Conservation (phyloP, 768 basidiomycete species). For the Fomitopsis serialis region DNA sequence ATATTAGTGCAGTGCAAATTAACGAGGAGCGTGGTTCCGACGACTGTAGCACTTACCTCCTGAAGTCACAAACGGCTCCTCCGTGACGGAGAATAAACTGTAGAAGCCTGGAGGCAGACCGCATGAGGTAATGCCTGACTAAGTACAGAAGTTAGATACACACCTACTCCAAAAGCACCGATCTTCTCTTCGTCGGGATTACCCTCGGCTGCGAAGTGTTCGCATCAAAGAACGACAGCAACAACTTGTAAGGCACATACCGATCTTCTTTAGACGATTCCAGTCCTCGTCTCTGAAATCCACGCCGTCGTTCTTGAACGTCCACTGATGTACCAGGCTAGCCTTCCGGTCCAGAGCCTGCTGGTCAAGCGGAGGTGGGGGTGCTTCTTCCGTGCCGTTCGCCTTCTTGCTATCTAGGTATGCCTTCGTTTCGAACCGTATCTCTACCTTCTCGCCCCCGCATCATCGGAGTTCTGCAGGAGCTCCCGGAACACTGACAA, state of each 20-base stretch:
- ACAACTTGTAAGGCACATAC: slow-evolving; percentile 25
- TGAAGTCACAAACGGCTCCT: slow-evolving; percentile 78
- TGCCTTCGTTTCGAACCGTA: slow-evolving; percentile 67
- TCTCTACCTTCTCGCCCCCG: slow-evolving; percentile 70
- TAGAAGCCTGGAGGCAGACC: slow-evolving; percentile 50
- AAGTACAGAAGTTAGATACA: slow-evolving; percentile 13
- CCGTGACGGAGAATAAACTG: slow-evolving; percentile 77
- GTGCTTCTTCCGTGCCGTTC: slow-evolving; percentile 7
- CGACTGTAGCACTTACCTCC: slow-evolving; percentile 47
- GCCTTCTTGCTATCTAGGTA: slow-evolving; percentile 32
- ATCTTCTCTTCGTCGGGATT: slow-evolving; percentile 95
- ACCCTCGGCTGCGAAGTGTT: slow-evolving; percentile 59
- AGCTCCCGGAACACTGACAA: slow-evolving; percentile 71
- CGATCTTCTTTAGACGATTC: slow-evolving; percentile 86
- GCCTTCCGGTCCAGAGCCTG: slow-evolving; percentile 58
- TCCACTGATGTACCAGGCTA: slow-evolving; percentile 69
- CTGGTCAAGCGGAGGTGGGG: neutral
- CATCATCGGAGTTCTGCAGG: slow-evolving; percentile 95
- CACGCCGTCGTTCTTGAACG: slow-evolving; percentile 85
- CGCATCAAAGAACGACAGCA: neutral
- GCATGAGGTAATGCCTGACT: neutral
- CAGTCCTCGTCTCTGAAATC: slow-evolving; percentile 83
- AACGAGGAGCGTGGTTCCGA: too few relatives aligned
- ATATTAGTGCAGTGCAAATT: neutral
- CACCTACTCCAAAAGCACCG: slow-evolving; percentile 89